A percentile compares a stretch with the other conserved stretches of the same genome.
These are phyloP conservation scores for Pichia norvegensis DNA, from an alignment of 1,139 yeast species.

Conservation along the genomic window DNA sequence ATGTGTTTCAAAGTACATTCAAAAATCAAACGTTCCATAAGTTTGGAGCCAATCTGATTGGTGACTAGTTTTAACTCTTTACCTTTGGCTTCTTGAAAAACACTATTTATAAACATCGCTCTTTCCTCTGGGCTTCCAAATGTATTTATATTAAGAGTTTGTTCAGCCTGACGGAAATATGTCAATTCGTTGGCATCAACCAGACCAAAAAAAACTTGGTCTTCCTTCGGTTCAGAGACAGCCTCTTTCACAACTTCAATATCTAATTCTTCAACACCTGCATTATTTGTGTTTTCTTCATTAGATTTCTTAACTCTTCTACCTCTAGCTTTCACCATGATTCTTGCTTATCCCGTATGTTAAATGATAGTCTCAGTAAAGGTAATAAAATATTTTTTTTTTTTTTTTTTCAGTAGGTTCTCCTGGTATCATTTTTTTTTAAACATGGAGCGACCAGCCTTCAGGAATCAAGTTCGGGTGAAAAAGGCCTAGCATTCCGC, in stretches of 20 bases:
- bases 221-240: slow-evolving; percentile 6
- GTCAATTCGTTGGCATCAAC: slow-evolving; percentile 79
- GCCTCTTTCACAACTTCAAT: background rate
- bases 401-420: too few species aligned
- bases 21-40: slow-evolving; percentile 79
- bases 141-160: slow-evolving; percentile 73
- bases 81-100: slow-evolving; percentile 79
- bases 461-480: too few species aligned
- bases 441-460: too few species aligned
- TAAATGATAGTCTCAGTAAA: background rate
- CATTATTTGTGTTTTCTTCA: slow-evolving; percentile 9
- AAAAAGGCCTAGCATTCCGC: too few species aligned
- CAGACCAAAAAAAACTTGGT: slow-evolving; percentile 67
- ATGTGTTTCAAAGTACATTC: slow-evolving; percentile 59
- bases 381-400: too few species aligned
- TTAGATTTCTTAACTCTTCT: slow-evolving; percentile 47
- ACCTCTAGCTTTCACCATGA: slow-evolving; percentile 49
- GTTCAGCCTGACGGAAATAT: slow-evolving; percentile 88
- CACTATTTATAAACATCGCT: slow-evolving; percentile 62
- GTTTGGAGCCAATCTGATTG: slow-evolving; percentile 88
- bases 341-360: background rate
- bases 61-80: slow-evolving; percentile 89
- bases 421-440: too few species aligned
- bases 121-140: slow-evolving; percentile 72
- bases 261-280: slow-evolving; percentile 4